These are phyloP conservation scores for Roridomyces roridus DNA, from an alignment of 768 basidiomycete species.

Conservation along the genomic window DNA sequence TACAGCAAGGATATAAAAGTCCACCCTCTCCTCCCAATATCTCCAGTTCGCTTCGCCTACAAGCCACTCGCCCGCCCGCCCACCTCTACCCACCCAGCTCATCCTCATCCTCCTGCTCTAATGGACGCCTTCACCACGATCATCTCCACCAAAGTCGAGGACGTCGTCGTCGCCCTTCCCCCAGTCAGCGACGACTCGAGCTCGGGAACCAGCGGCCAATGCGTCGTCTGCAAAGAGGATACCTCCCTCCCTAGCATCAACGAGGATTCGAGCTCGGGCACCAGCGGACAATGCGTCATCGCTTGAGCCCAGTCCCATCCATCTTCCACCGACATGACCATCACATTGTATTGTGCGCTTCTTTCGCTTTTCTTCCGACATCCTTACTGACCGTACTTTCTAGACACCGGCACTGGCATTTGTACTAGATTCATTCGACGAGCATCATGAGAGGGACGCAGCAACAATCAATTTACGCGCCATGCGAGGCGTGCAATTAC, in stretches of 20 bases:
- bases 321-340: neutral
- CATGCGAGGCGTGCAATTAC: conserved; percentile 8
- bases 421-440: neutral
- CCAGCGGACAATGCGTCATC: conserved; percentile 16
- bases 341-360: neutral
- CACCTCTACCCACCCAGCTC: neutral
- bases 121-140: conserved; percentile 14
- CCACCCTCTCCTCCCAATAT: neutral
- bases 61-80: conserved; percentile 7
- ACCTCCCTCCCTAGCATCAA: conserved; percentile 11
- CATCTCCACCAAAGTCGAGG: neutral
- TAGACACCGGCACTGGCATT: neutral
- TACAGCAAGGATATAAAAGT: conserved; percentile 5
- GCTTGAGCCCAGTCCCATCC: conserved; percentile 2
- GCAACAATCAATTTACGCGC: conserved; percentile 2
- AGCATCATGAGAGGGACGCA: neutral
- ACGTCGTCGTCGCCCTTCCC: neutral
- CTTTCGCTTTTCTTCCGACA: neutral
- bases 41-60: too few species aligned
- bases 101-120: conserved; percentile 14
- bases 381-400: neutral
- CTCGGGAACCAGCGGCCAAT: conserved; percentile 8
- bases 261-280: conserved; percentile 5
- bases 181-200: neutral
- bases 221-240: conserved; percentile 20